These are phyloP conservation scores for Pseudocohnilembus persalinus DNA, from an alignment of 169 alveolate genomes.

Conservation along the genomic window DNA sequence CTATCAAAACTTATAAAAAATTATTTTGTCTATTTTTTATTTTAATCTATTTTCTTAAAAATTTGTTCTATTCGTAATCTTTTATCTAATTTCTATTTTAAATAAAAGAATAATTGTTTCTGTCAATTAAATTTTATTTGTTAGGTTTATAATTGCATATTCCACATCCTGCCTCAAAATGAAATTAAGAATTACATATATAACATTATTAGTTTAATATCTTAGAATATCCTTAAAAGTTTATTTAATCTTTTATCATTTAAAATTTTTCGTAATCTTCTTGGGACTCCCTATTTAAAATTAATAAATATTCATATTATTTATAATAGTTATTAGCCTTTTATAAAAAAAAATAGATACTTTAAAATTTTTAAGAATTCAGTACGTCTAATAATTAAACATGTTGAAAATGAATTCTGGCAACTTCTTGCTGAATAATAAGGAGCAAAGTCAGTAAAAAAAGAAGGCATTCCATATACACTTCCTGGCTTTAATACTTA, in stretches of 20 bases:
- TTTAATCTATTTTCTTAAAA: too few relatives aligned
- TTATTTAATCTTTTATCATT: neutral
- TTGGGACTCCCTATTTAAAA: neutral
- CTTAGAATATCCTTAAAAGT: neutral
- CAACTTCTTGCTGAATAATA: neutral
- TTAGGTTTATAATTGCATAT: neutral
- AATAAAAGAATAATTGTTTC: too few relatives aligned
- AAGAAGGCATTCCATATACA: neutral
- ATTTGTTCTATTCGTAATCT: too few relatives aligned
- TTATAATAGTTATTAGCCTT: too few relatives aligned
- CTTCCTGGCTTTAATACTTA: neutral
- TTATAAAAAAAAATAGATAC: neutral
- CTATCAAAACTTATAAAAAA: too few relatives aligned
- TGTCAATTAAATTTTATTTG: too few relatives aligned
- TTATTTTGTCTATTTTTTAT: too few relatives aligned
- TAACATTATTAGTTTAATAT: neutral
- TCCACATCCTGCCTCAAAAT: neutral
- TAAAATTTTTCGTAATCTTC: neutral
- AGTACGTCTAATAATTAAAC: neutral
- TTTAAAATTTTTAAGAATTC: too few relatives aligned
- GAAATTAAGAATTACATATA: neutral
- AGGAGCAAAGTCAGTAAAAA: neutral
- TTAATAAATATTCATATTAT: too few relatives aligned
- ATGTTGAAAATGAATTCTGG: neutral
- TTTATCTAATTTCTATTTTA: too few relatives aligned